Conservation (phyloP, 2,329 filamentous ascomycete species). For the Fusarium aywerte region DNA sequence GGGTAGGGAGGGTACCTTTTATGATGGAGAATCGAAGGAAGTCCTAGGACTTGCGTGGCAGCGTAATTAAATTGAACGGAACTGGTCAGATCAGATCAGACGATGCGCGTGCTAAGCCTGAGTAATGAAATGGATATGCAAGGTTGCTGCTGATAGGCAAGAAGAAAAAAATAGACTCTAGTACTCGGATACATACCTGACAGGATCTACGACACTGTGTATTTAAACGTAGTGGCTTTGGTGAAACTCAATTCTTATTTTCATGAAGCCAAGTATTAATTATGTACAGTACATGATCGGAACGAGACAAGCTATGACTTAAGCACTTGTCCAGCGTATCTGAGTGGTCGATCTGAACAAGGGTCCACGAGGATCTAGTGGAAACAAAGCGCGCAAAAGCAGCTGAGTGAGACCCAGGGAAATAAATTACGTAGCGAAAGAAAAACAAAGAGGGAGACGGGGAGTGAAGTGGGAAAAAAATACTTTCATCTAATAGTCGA, state of each 20-base stretch:
- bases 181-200: neutral
- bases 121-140: neutral
- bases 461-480: conserved; percentile 6
- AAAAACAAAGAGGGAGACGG: conserved; percentile 8
- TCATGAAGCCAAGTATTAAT: neutral
- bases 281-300: conserved; percentile 14
- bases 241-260: conserved; percentile 23
- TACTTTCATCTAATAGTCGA: conserved; percentile 21
- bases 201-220: conserved; percentile 6
- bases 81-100: conserved; percentile 5
- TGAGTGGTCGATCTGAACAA: conserved; percentile 34
- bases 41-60: conserved; percentile 20
- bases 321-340: conserved; percentile 2
- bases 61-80: neutral
- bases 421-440: conserved; percentile 12
- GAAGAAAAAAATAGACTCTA: neutral
- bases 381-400: conserved; percentile 28
- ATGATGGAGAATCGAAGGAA: conserved; percentile 14
- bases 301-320: conserved; percentile 12
- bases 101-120: neutral
- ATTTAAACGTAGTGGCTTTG: neutral
- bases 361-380: conserved; percentile 29
- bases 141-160: neutral
- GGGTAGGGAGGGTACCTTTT: conserved; percentile 24
- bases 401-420: conserved; percentile 5